Conservation (phyloP, 2,329 filamentous ascomycete species). For the Ophiocordyceps australis region DNA sequence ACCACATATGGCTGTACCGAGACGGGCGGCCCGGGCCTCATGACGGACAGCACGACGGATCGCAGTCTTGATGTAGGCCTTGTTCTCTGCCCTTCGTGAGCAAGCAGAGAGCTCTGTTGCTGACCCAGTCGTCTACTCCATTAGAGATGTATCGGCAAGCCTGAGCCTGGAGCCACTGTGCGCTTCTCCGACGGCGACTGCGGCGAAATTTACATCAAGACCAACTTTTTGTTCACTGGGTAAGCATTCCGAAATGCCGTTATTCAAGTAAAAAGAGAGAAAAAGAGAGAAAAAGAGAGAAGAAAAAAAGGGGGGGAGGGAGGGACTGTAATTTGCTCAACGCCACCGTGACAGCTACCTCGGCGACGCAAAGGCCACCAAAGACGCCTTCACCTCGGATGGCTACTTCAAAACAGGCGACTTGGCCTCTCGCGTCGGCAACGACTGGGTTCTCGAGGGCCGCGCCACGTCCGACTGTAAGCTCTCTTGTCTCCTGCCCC, state of each 20-base stretch:
- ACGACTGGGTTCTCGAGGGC: slow-evolving; percentile 6
- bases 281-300: too few species aligned
- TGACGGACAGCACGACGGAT: too few species aligned
- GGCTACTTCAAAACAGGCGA: slow-evolving; percentile 91
- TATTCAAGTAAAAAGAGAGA: too few species aligned
- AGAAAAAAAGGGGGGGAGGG: too few species aligned
- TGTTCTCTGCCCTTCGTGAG: too few species aligned
- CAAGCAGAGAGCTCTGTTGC: too few species aligned
- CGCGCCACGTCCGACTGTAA: slow-evolving; percentile 6
- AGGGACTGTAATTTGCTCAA: too few species aligned
- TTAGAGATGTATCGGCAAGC: slow-evolving; percentile 3
- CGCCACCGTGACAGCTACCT: slow-evolving; percentile 4
- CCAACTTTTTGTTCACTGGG: slow-evolving; percentile 4
- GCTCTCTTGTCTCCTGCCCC: not conserved
- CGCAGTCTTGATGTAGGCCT: too few species aligned
- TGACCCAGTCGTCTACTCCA: not conserved
- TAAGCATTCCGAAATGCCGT: slow-evolving; percentile 1
- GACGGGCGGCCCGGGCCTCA: too few species aligned
- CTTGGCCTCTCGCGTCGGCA: slow-evolving; percentile 48
- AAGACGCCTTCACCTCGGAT: slow-evolving; percentile 57
- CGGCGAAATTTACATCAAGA: slow-evolving; percentile 6
- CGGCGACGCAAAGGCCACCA: slow-evolving; percentile 51
- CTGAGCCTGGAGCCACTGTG: slow-evolving; percentile 2
- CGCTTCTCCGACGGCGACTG: slow-evolving; percentile 5
- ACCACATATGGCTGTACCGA: too few species aligned